Base-by-base conservation (phyloP, 2,329 filamentous ascomycete species). In the Fusarium sulawesiense region DNA sequence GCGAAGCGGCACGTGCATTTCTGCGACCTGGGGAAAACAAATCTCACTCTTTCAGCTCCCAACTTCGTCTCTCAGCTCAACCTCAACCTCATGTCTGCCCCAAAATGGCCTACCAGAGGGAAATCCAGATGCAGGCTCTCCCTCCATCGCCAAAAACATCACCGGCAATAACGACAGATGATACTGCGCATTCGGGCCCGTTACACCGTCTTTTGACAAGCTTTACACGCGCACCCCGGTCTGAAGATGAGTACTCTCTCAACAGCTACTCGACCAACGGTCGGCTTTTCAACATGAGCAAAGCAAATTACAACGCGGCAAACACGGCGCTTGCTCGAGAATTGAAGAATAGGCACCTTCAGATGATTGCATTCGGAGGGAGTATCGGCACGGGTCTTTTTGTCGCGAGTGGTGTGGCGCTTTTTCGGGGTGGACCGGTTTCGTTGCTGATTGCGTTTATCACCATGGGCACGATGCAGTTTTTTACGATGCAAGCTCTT, bases 381-480 rank as follows among this genome's bases (percentile, higher is more conserved):
- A 94, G 92, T 8, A 97, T 97, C 75, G 92, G 91, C 66, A 94
- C 92, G 11, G 94, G 94, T 70, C 84, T 97, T 7, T 97, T 97
- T 77, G 93, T 97, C 37, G 92, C 93, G n/a, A 94, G 92, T 0
- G 93, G 92, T 46, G 84, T 83, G 60, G 89, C 93, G 6, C 83
- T 96, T 59, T 84, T 87, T 45, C 83, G 84, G 12, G 93, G 93
- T 68, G 93, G 93, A 4, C 93, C 93, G 4, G 93, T 91, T 1
- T 91, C 92, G 0, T 77, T 97, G 8, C 80, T 97, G 21, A 86
- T 97, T 54, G 91, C 91, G 9, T 97, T 93, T 76, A 78, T 83
- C 60, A 85, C 96, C 60, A 90, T 97, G 70, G 94, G 94, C 29
- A 80, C 88, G 75, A 97, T 98, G 93, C 82, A 98, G 69, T 98